Base-by-base conservation (phyloP, 345 rosid genomes). In the Cardamine chenopodiifolia region DNA sequence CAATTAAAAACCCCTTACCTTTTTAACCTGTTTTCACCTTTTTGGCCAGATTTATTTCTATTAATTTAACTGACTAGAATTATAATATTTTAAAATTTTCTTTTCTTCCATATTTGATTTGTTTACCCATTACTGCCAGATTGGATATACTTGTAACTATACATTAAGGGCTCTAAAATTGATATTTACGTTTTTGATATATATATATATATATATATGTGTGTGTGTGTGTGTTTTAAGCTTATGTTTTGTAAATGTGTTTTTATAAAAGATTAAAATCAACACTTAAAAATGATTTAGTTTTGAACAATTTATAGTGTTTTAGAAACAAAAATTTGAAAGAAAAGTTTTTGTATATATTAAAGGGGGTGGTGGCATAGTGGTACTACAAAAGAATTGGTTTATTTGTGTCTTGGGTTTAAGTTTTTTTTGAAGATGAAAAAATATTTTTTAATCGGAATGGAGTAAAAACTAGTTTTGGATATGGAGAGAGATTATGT, bases 21-120 rank as follows among this genome's bases (percentile, higher is more conserved):
- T 19, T 48, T 59, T 12, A 26, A 74, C 68, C 54, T 13, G 14
- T 58, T 75, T 67, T 68, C 42, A 19, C 44, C 52, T 39, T 58
- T 49, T 48, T 37, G 15, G 18, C 58, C 72, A 56, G 39, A 56
- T 45, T 32, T 20, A 4, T 55, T 17, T 53, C 48, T 31, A 40
- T 64, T 26, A 9, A 42, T 50, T 62, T 50, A 32, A 14, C 25
- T 15, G 9, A 4, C 22, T 2, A 25, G 35, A 13, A 19, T 52
- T 28, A 3, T 10, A 42, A 54, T 73, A 44, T 64, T 55, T 10
- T 45, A 7, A 8, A 31, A 53, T 20, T 2, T 55, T 28, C 4
- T 13, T 7, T 22, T 13, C 18, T 66, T 8, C 50, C 29, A 22
- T 59, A 3, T 8, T 14, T 58, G 25, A 39, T 15, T 15, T 28